A percentile compares a stretch with the other conserved stretches of the same genome.
Conservation (phyloP, 2,329 filamentous ascomycete species). For the Claviceps maximensis region DNA sequence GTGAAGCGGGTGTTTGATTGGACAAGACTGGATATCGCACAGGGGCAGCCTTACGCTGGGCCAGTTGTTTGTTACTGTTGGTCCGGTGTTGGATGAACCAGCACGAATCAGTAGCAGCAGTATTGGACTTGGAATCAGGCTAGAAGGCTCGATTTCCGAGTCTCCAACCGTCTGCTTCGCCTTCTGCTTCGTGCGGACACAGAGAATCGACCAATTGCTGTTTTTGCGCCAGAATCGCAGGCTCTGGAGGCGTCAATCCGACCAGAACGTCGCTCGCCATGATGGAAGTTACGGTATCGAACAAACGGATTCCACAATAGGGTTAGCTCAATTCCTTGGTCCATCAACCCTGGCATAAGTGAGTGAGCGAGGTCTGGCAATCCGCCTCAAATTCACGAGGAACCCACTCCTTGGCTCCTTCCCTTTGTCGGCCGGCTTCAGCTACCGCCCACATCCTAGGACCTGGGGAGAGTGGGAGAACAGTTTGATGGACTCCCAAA, state of each 20-base stretch:
- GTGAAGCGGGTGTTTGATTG: conserved; percentile 4
- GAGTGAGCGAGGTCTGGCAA: not conserved
- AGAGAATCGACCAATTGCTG: too few species aligned
- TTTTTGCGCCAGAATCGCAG: too few species aligned
- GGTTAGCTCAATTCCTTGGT: not conserved
- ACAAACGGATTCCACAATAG: not conserved
- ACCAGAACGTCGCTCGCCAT: not conserved
- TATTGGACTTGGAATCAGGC: not conserved
- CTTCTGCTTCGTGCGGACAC: too few species aligned
- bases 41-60: not conserved
- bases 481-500: too few species aligned
- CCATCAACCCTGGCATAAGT: not conserved
- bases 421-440: not conserved
- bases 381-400: not conserved
- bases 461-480: too few species aligned
- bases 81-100: not conserved
- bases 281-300: not conserved
- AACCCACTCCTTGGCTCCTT: not conserved
- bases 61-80: not conserved
- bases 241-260: not conserved
- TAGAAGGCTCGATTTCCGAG: not conserved
- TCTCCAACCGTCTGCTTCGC: too few species aligned
- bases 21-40: not conserved
- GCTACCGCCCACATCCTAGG: not conserved
- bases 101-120: not conserved